Base-by-base conservation (phyloP, 768 basidiomycete genomes). In the Dacryopinax spathularia region DNA sequence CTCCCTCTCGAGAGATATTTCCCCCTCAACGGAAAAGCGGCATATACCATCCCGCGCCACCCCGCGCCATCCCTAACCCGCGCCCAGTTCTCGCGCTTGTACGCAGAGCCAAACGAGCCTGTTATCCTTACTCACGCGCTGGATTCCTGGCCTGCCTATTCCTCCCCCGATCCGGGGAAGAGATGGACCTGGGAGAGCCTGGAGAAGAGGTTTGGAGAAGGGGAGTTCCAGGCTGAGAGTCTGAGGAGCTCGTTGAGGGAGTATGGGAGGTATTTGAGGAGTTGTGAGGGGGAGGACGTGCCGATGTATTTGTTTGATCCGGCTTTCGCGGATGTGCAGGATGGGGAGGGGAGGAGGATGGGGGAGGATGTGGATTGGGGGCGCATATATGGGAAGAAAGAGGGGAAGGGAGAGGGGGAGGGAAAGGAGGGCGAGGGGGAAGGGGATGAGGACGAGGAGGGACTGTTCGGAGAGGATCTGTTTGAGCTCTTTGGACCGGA, bases 271-370 rank as follows among this genome's bases (percentile, higher is more conserved):
- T 72, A 72, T 60, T 62, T 65, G 63, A 33, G 65, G 29, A 27
- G 56, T 22, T 69, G 71, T 39, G 41, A 61, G 29, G 48, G 59
- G 1, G 71, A 72, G 22, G 71, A 72, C 33, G 63, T 60, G 1
- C 71, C 71, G 29, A 64, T 72, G n/a, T 72, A 72, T 48, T 48
- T 72, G 18, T 72, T 72, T 43, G 71, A 72, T 43, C 61, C 63
- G 20, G 66, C 66, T 22, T 71, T 72, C 29, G 70, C 70, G 12
- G 63, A 66, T 39, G 43, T 44, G 22, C 60, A 61, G 15, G 61
- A 35, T 10, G 66, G 64, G 18, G 36, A n/a, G 65, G 66, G 37
- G 67, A 69, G 33, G 67, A 66, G 37, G 70, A 67, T 31, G 33
- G 56, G n/a, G 68, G 66, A 1, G 33, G 33, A 4, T 1, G 33